Conservation (phyloP, 75 land plant genomes). For the Selaginella tamariscina region DNA sequence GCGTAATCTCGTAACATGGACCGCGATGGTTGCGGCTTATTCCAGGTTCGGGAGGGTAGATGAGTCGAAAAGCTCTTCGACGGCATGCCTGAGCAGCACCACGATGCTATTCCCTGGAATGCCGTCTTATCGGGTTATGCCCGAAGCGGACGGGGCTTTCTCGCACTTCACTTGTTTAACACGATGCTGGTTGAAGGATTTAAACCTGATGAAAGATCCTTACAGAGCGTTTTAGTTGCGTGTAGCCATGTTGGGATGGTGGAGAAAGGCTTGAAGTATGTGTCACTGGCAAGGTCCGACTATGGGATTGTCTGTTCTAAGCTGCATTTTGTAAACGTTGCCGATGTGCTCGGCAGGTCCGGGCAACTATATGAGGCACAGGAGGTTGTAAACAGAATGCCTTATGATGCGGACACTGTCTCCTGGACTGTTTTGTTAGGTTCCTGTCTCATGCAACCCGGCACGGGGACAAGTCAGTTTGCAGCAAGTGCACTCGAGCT, state of each 20-base stretch:
- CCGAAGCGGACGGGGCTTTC: neutral
- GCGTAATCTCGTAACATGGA: neutral
- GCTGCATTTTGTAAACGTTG: neutral
- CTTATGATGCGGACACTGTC: neutral
- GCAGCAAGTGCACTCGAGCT: too few species aligned
- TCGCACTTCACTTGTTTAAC: neutral
- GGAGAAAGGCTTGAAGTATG: neutral
- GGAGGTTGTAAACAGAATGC: neutral
- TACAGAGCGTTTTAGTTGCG: neutral
- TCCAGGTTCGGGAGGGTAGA: neutral
- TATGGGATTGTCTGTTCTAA: neutral
- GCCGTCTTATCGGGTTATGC: constrained; percentile 3
- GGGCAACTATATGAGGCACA: neutral
- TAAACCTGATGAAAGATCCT: neutral
- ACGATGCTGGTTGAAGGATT: neutral
- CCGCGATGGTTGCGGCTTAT: neutral
- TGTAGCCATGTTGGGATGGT: constrained; percentile 7
- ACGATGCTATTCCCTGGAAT: constrained; percentile 4
- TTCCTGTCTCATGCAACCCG: too few species aligned
- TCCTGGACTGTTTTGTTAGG: neutral
- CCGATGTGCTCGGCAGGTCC: neutral
- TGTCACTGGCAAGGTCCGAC: neutral
- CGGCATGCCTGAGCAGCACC: neutral
- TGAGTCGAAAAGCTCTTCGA: neutral
- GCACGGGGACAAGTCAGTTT: too few species aligned